Conservation (phyloP, 2,329 filamentous ascomycete genomes). For the Ascosphaera apis region DNA sequence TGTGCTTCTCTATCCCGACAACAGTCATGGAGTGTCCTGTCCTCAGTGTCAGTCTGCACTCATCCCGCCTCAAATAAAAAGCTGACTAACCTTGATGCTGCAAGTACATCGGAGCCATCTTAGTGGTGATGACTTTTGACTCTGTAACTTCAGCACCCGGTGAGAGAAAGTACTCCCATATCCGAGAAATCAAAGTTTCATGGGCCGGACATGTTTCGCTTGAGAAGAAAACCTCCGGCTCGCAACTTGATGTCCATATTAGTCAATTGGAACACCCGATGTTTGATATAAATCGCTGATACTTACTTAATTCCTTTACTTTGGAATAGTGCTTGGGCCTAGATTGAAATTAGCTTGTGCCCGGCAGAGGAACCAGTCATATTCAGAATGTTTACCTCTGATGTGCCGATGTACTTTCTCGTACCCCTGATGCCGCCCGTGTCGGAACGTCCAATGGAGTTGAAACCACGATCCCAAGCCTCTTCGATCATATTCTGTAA, state of each 20-base stretch:
- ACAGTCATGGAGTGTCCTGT: conserved; percentile 74
- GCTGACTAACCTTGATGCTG: conserved; percentile 45
- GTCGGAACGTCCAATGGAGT: conserved; percentile 47
- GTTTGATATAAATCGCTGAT: background rate
- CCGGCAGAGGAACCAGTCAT: background rate
- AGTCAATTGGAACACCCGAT: background rate
- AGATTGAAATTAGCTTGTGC: conserved; percentile 5
- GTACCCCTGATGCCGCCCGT: conserved; percentile 76
- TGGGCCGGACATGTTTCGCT: conserved; percentile 24
- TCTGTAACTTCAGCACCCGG: conserved; percentile 23
- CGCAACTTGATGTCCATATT: conserved; percentile 20
- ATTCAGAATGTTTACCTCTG: conserved; percentile 40
- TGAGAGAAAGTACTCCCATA: conserved; percentile 54
- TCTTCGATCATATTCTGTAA: conserved; percentile 71
- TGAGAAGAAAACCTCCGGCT: conserved; percentile 34
- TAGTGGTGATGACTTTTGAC: conserved; percentile 46
- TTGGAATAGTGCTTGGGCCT: conserved; percentile 60
- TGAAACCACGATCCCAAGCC: conserved; percentile 74
- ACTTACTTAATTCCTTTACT: conserved; percentile 43
- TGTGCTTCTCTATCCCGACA: conserved; percentile 53
- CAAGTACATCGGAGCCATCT: conserved; percentile 66
- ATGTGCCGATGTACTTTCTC: conserved; percentile 84
- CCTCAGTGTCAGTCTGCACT: background rate
- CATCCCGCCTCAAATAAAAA: background rate
- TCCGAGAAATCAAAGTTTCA: conserved; percentile 37